Evolutionary conservation across 306 rosid genomes (phyloP), one percentile per base, ranked within the genome.

Genomic region (Pueraria montana): DNA sequence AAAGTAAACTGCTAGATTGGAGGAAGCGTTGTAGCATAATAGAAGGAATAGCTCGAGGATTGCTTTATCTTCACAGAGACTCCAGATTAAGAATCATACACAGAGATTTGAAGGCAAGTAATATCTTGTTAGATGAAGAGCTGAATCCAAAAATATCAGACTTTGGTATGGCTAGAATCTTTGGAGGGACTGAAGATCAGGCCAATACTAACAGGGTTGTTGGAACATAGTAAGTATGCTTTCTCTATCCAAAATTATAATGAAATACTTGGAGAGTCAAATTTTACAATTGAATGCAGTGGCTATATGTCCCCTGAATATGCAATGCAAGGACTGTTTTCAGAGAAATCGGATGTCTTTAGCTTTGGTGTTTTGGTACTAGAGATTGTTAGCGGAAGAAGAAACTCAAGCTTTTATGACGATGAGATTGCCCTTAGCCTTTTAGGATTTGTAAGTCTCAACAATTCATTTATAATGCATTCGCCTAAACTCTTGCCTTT

Each of bases 111-210:
- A 64, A 64, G 12, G 3, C 71, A 30, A 64, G 71, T 32, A 64
- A 64, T 32, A 64, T 64, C 12, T 32, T 64, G 45, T 34, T 64
- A 64, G 71, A 64, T 32, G 71, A 64, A 34, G 71, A 64, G 13
- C 2, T 64, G 1, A 64, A 32, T 64, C 71, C 71, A 34, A 64
- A 64, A 64, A 64, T 64, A 64, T 64, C 59, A 52, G 59, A 18
- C 59, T 52, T 52, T 52, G 59, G 24, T 18, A 52, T 52, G 59
- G 24, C 24, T n/a, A 52, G 59, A 52, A 52, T 52, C 23, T 52
- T 52, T 52, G 59, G 59, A 52, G 59, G 59, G 11, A 52, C 10
- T 52, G 23, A 52, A 52, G 59, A 52, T 52, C 11, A 52, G n/a
- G 59, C 24, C 10, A 52, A 52, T 2, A 52, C 59, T 52, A n/a